These are phyloP conservation scores for Auriscalpium orientale DNA, from an alignment of 768 basidiomycete genomes.

Conservation along the genomic window DNA sequence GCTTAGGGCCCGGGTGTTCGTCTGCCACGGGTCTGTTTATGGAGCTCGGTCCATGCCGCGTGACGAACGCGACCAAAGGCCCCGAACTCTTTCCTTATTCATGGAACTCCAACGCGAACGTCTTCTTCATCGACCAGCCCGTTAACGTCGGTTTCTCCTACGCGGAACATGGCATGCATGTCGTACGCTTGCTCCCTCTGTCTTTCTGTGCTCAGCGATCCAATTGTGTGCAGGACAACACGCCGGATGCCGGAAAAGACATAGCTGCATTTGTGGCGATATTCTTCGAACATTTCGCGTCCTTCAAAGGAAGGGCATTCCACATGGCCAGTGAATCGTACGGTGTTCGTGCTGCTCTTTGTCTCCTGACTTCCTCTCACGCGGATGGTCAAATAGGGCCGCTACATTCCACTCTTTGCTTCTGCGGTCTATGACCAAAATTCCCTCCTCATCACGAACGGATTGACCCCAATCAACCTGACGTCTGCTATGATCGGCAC, in stretches of 20 bases:
- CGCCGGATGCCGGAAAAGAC: constrained; percentile 61
- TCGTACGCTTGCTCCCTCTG: constrained; percentile 40
- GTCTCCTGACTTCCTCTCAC: neutral
- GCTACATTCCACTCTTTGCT: constrained; percentile 45
- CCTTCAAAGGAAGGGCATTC: constrained; percentile 55
- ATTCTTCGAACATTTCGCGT: constrained; percentile 66
- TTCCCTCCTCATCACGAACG: neutral
- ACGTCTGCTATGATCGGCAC: neutral
- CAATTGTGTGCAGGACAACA: constrained; percentile 37
- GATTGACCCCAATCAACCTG: neutral
- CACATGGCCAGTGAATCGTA: constrained; percentile 42
- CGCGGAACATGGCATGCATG: constrained; percentile 53
- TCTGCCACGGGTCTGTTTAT: constrained; percentile 31
- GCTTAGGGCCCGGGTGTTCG: constrained; percentile 17
- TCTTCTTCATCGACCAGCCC: too few relatives aligned
- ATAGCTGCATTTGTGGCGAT: constrained; percentile 64
- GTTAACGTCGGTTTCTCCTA: constrained; percentile 34
- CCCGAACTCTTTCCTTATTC: constrained; percentile 48
- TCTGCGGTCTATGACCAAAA: constrained; percentile 29
- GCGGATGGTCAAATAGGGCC: constrained; percentile 28
- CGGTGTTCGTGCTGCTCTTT: constrained; percentile 27
- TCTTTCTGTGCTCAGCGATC: neutral
- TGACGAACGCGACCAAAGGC: constrained; percentile 38
- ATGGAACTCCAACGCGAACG: constrained; percentile 62
- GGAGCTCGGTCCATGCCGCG: too few relatives aligned